phyloP scores from a whole-genome alignment of 441 rosid species.

The Populus tomentosa region DNA sequence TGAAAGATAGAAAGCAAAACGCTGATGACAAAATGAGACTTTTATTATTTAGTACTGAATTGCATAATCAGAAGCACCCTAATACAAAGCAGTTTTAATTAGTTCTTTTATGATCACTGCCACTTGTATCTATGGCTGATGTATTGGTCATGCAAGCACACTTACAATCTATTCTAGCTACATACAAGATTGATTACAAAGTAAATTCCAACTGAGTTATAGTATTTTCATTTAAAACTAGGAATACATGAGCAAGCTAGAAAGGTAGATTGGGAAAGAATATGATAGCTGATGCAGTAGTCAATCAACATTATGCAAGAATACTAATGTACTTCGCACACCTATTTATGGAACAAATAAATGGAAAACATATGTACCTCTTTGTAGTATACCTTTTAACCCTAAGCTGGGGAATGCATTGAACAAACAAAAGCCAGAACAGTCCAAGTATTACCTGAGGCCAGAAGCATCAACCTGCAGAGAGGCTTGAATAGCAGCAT shows the following conservation, averaged over 20 bases:
- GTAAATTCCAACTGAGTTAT: not conserved
- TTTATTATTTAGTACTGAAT: not conserved
- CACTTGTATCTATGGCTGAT: not conserved
- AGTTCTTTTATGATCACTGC: not conserved
- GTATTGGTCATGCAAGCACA: not conserved
- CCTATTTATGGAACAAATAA: conserved; percentile 1
- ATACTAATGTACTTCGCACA: not conserved
- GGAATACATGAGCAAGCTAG: not conserved
- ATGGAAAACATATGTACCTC: not conserved
- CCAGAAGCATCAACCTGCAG: conserved; percentile 77
- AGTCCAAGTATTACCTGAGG: conserved; percentile 50
- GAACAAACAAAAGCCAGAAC: conserved; percentile 3
- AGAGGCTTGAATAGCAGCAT: conserved; percentile 90
- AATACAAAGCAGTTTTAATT: not conserved
- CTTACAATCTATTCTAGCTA: not conserved
- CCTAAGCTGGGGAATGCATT: not conserved
- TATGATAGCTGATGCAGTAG: not conserved
- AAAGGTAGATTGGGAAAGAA: not conserved
- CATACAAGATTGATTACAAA: not conserved
- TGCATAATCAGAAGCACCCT: not conserved
- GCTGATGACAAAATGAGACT: not conserved
- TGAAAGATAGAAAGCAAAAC: not conserved
- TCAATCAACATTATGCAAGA: not conserved
- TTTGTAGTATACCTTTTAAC: not conserved
- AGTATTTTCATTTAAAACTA: not conserved